A percentile compares a stretch with the other conserved stretches of the same genome.
Conservation (phyloP, 2,329 filamentous ascomycete genomes). For the Hypomyces perniciosus region DNA sequence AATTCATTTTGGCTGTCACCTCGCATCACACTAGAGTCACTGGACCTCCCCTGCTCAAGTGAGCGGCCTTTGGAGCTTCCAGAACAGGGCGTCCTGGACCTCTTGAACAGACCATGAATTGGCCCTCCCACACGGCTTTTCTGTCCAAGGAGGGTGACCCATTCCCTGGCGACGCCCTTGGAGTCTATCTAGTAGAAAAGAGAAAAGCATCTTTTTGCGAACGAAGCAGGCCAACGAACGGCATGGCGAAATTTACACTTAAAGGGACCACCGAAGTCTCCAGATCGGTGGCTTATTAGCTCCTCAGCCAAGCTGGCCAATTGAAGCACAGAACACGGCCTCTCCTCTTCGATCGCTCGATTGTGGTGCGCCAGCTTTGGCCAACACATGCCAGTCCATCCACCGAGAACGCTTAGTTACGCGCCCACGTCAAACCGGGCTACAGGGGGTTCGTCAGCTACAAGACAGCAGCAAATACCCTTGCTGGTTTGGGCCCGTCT, state of each 20-base stretch:
- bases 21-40: conserved; percentile 43
- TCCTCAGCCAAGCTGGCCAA: conserved; percentile 30
- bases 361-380: conserved; percentile 31
- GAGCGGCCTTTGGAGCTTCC: conserved; percentile 21
- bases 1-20: conserved; percentile 16
- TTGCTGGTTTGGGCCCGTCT: conserved; percentile 12
- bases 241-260: conserved; percentile 6
- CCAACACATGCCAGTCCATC: conserved; percentile 28
- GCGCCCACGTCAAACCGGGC: conserved; percentile 39
- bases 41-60: conserved; percentile 36
- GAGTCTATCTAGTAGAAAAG: conserved; percentile 11
- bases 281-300: conserved; percentile 16
- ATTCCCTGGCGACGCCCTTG: conserved; percentile 5
- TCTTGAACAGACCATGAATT: not conserved
- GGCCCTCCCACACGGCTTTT: not conserved
- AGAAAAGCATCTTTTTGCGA: not conserved
- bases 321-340: conserved; percentile 29
- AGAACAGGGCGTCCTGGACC: not conserved
- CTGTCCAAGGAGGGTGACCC: not conserved
- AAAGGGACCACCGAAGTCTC: conserved; percentile 13
- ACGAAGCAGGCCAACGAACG: conserved; percentile 2
- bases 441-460: conserved; percentile 25
- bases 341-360: conserved; percentile 44
- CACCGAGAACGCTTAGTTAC: conserved; percentile 46
- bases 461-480: conserved; percentile 8